A percentile compares a stretch with the other conserved stretches of the same genome.
Conservation (phyloP, 2,329 filamentous ascomycete species). For the Metarhizium humberi region DNA sequence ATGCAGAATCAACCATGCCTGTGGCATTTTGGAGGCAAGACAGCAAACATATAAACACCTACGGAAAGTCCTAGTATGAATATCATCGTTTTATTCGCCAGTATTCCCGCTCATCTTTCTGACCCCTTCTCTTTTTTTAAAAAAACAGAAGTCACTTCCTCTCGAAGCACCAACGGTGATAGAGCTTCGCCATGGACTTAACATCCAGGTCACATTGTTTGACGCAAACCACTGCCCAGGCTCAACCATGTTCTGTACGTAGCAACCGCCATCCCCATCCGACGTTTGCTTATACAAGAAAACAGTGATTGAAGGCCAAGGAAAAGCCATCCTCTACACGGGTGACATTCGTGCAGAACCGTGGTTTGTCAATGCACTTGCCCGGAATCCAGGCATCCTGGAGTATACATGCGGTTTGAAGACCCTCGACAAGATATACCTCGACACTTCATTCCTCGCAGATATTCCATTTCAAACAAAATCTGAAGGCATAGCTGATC, state of each 20-base stretch:
- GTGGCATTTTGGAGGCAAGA: conserved; percentile 65
- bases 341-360: conserved; percentile 79
- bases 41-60: conserved; percentile 71
- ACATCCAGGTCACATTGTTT: conserved; percentile 74
- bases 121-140: background rate
- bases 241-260: conserved; percentile 74
- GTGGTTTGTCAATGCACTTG: conserved; percentile 73
- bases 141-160: conserved; percentile 61
- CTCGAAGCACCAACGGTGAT: conserved; percentile 70
- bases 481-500: conserved; percentile 64
- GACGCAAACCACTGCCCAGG: conserved; percentile 91
- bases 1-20: conserved; percentile 72
- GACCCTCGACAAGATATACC: conserved; percentile 69
- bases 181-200: conserved; percentile 58
- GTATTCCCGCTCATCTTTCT: background rate
- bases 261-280: background rate
- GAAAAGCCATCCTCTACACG: conserved; percentile 73
- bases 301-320: conserved; percentile 63
- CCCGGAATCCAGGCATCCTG: conserved; percentile 61
- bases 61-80: conserved; percentile 52
- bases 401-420: conserved; percentile 62
- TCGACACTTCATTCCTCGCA: conserved; percentile 71
- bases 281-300: background rate
- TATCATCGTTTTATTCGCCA: background rate
- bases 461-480: conserved; percentile 48